A percentile compares a stretch with the other conserved stretches of the same genome.
phyloP scores from a whole-genome alignment of 2,329 filamentous ascomycete genomes.

The Fonsecaea pedrosoi region DNA sequence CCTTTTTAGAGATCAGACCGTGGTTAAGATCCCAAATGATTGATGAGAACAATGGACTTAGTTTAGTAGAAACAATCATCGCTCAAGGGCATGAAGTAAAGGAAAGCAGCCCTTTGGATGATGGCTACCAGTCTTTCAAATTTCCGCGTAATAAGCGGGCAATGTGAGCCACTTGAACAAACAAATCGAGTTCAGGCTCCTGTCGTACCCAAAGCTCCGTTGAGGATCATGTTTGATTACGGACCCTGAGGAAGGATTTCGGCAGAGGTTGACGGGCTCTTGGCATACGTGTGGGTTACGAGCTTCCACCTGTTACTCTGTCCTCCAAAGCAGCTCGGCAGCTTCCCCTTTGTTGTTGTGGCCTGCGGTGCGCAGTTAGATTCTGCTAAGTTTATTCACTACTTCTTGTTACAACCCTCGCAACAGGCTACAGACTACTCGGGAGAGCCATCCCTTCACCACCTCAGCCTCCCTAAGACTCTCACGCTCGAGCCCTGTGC shows the following conservation, averaged over 20 bases:
- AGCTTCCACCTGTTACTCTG: slow-evolving; percentile 2
- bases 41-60: slow-evolving; percentile 28
- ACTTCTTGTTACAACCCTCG: background rate
- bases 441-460: background rate
- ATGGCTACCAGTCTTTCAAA: slow-evolving; percentile 11
- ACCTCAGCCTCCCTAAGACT: background rate
- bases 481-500: background rate
- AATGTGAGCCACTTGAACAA: background rate
- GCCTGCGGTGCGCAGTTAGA: slow-evolving; percentile 23
- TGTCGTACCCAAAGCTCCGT: background rate
- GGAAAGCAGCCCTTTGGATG: slow-evolving; percentile 25
- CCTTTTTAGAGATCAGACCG: slow-evolving; percentile 13
- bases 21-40: slow-evolving; percentile 23
- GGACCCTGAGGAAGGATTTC: background rate
- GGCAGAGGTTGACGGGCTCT: background rate
- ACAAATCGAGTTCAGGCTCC: background rate
- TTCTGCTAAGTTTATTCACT: slow-evolving; percentile 1
- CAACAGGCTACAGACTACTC: background rate
- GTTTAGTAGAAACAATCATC: slow-evolving; percentile 23
- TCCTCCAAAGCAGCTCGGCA: slow-evolving; percentile 8
- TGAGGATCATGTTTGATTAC: background rate
- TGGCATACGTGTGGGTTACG: slow-evolving; percentile 11
- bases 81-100: background rate
- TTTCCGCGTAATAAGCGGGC: background rate
- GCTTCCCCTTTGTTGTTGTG: slow-evolving; percentile 29